phyloP scores from a whole-genome alignment of 345 rosid genomes.

The Heritiera fomes region DNA sequence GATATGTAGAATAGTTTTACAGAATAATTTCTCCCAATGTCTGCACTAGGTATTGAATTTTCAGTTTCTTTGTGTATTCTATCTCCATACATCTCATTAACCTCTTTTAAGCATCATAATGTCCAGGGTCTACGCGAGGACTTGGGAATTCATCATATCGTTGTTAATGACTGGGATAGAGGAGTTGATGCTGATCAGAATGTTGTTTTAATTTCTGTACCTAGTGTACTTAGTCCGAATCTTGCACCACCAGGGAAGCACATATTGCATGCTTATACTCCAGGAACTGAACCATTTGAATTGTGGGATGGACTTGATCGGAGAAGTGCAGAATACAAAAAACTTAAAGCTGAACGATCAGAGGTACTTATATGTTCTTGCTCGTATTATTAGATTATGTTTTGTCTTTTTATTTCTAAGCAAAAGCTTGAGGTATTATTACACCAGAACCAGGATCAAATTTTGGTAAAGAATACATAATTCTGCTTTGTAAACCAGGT shows the following conservation, averaged over 20 bases:
- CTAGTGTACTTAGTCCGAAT: conserved; percentile 72
- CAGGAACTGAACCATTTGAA: conserved; percentile 83
- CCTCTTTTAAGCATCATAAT: conserved; percentile 3
- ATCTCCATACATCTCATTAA: not conserved
- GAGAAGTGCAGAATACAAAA: conserved; percentile 66
- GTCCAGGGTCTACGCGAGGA: conserved; percentile 65
- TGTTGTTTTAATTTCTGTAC: conserved; percentile 84
- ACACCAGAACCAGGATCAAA: too few relatives aligned
- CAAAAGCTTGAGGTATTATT: not conserved
- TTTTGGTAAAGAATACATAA: too few relatives aligned
- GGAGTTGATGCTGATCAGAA: conserved; percentile 96
- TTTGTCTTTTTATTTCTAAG: not conserved
- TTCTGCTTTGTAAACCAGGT: conserved; percentile 43
- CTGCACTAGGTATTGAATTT: not conserved
- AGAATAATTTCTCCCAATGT: not conserved
- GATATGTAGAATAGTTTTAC: not conserved
- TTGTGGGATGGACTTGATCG: conserved; percentile 87
- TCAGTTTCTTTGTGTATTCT: not conserved
- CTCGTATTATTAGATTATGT: not conserved
- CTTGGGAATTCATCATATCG: conserved; percentile 89
- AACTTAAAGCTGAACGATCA: conserved; percentile 77
- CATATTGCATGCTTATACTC: conserved; percentile 77
- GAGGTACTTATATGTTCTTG: conserved; percentile 50
- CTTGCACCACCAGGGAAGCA: conserved; percentile 90
- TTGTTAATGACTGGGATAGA: conserved; percentile 83